Conservation (phyloP, 2,329 filamentous ascomycete species). For the Gnomoniopsis sp. region DNA sequence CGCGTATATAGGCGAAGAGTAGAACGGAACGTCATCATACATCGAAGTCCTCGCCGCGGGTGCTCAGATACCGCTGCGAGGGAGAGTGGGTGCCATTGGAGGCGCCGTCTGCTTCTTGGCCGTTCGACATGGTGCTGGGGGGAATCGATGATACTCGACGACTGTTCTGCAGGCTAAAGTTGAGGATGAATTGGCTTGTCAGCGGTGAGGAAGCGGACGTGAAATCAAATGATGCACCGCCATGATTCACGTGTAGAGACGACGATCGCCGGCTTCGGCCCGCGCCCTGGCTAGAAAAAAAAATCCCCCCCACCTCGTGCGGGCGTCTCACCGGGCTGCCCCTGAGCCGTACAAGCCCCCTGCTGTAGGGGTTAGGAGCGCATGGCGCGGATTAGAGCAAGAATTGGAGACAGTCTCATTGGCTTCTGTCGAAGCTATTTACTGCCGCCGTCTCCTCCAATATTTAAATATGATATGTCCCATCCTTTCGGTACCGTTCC, state of each 20-base stretch:
- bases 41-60: slow-evolving; percentile 46
- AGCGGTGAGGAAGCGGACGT: background rate
- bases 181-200: background rate
- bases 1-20: slow-evolving; percentile 7
- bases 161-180: background rate
- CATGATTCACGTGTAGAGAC: background rate
- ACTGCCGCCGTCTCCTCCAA: too few relatives aligned
- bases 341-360: too few relatives aligned
- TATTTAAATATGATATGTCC: too few relatives aligned
- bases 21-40: slow-evolving; percentile 30
- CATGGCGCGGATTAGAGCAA: too few relatives aligned
- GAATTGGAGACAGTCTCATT: too few relatives aligned
- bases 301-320: slow-evolving; percentile 5
- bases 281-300: background rate
- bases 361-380: too few relatives aligned
- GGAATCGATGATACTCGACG: background rate
- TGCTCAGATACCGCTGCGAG: slow-evolving; percentile 50
- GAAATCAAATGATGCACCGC: background rate
- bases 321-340: background rate
- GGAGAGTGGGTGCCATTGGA: slow-evolving; percentile 35
- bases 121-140: slow-evolving; percentile 37
- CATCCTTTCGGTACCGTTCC: too few relatives aligned
- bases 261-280: slow-evolving; percentile 8
- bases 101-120: slow-evolving; percentile 34
- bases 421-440: too few relatives aligned